These are phyloP conservation scores for Juncus effusus DNA, from an alignment of 176 grass and related monocot species.

Conservation along the genomic window DNA sequence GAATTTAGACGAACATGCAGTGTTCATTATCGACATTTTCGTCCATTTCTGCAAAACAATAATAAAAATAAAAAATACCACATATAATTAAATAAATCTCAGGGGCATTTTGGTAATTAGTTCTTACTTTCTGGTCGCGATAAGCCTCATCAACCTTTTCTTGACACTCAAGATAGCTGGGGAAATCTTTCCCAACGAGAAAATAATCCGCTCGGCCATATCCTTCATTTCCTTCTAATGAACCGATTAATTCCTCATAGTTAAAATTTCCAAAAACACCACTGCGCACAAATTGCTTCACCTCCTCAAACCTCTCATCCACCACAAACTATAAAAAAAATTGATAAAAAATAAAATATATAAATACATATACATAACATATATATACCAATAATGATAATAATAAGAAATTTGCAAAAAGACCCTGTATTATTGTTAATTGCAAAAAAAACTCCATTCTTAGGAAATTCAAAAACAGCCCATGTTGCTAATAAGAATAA, in stretches of 20 bases:
- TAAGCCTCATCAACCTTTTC: conserved; percentile 87
- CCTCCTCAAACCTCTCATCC: conserved; percentile 92
- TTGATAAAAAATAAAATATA: conserved; percentile 10
- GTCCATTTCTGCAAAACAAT: conserved; percentile 66
- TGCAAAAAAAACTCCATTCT: no score
- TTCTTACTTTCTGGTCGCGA: conserved; percentile 64
- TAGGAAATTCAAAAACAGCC: no score
- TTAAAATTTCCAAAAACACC: conserved; percentile 64
- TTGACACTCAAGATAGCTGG: conserved; percentile 96
- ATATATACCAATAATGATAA: no score
- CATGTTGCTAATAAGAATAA: no score
- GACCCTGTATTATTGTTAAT: no score
- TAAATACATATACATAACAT: not conserved
- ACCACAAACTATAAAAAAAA: conserved; percentile 67
- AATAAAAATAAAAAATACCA: not conserved
- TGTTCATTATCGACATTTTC: conserved; percentile 89
- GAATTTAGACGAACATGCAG: conserved; percentile 73
- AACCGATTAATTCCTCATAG: conserved; percentile 91
- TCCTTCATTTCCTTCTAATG: conserved; percentile 95
- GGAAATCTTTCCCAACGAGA: conserved; percentile 98
- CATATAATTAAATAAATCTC: not conserved
- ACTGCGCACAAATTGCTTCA: conserved; percentile 80
- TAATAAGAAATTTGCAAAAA: no score
- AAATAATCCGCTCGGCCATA: conserved; percentile 97
- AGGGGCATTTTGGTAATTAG: not conserved